Evolutionary conservation across 164 flowering plant species (phyloP).

Genomic region (Nelumbo lutea): DNA sequence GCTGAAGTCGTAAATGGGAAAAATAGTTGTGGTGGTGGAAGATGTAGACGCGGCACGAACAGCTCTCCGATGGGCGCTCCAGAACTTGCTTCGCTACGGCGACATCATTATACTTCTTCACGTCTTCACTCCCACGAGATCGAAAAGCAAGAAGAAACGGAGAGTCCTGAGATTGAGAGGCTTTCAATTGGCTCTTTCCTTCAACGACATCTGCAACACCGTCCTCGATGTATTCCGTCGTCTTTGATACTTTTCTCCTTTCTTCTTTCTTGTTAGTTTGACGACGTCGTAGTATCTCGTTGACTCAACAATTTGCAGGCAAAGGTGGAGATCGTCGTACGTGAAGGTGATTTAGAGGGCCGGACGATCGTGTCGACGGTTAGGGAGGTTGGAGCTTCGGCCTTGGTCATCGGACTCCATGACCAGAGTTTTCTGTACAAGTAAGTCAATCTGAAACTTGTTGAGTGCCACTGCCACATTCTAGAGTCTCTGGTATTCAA

Average conservation of each 20-base stretch:
- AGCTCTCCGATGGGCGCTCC: slow-evolving; percentile 79
- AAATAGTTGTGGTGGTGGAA: slow-evolving; percentile 78
- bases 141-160: slow-evolving; percentile 38
- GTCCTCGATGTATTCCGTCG: slow-evolving; percentile 44
- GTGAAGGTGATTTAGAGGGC: slow-evolving; percentile 75
- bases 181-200: slow-evolving; percentile 81
- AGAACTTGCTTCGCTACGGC: slow-evolving; percentile 57
- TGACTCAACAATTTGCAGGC: slow-evolving; percentile 36
- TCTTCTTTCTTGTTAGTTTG: background rate
- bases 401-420: slow-evolving; percentile 84
- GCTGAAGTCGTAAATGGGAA: slow-evolving; percentile 7
- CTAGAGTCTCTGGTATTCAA: no score
- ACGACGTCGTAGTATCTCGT: background rate
- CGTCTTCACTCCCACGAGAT: slow-evolving; percentile 40
- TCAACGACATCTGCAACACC: slow-evolving; percentile 57
- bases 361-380: slow-evolving; percentile 43
- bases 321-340: slow-evolving; percentile 76
- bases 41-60: slow-evolving; percentile 72
- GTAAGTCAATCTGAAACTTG: slow-evolving; percentile 24
- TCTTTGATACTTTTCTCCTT: background rate
- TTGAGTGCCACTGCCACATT: no score
- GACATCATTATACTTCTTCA: slow-evolving; percentile 82
- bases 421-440: slow-evolving; percentile 82
- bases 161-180: slow-evolving; percentile 57
- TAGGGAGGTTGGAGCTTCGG: slow-evolving; percentile 62